Percentiles rank a stretch among this genome's conserved stretches.
These are phyloP conservation scores for Heterobasidion occidentale DNA, from an alignment of 1,284 basidiomycete species.

Conservation along the genomic window DNA sequence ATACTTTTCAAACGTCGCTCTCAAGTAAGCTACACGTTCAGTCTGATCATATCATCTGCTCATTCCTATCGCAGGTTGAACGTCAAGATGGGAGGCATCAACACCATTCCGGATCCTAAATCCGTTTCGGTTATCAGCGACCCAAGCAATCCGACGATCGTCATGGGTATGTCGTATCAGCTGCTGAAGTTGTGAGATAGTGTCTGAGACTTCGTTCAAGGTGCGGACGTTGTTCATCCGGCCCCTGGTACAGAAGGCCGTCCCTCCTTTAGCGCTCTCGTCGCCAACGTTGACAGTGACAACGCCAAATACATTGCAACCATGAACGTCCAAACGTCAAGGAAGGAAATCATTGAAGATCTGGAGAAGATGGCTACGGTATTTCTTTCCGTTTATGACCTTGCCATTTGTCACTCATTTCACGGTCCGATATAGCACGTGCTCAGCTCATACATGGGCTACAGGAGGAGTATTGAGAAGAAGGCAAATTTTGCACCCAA, in stretches of 20 bases:
- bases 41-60: conserved; percentile 2
- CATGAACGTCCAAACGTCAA: conserved; percentile 56
- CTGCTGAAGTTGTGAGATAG: neutral
- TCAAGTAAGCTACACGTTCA: conserved; percentile 47
- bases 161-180: conserved; percentile 47
- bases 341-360: conserved; percentile 70
- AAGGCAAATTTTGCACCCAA: conserved; percentile 43
- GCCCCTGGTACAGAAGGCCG: conserved; percentile 63
- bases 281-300: conserved; percentile 65
- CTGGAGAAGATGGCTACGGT: conserved; percentile 55
- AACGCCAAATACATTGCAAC: conserved; percentile 47
- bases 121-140: conserved; percentile 59
- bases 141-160: conserved; percentile 62
- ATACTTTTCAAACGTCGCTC: conserved; percentile 69
- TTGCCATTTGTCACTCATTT: neutral
- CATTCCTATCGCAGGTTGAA: conserved; percentile 46
- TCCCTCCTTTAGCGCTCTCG: conserved; percentile 71
- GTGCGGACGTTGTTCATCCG: conserved; percentile 75
- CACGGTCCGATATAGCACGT: conserved; percentile 30
- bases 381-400: neutral
- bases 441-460: conserved; percentile 46
- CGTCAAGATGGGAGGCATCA: conserved; percentile 76
- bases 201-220: conserved; percentile 20
- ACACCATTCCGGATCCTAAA: conserved; percentile 58
- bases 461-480: conserved; percentile 45